Conservation (phyloP, 2,329 filamentous ascomycete genomes). For the Stagonosporopsis cucurbitacearum region DNA sequence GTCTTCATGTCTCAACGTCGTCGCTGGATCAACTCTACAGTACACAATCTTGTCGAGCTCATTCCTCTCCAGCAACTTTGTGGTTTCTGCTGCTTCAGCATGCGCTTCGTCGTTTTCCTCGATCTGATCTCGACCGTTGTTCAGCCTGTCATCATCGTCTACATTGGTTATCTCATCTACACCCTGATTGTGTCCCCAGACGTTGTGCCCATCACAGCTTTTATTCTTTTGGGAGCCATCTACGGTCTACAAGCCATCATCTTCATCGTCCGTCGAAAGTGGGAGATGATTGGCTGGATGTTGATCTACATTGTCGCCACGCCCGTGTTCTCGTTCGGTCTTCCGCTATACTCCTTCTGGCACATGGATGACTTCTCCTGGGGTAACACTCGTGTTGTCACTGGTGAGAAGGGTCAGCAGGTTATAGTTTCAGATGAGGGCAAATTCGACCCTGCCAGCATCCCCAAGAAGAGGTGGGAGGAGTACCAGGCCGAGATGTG, state of each 20-base stretch:
- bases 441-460: constrained; percentile 91
- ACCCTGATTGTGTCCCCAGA: constrained; percentile 67
- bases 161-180: constrained; percentile 88
- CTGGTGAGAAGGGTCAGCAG: constrained; percentile 90
- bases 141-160: constrained; percentile 88
- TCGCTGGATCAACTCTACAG: constrained; percentile 99
- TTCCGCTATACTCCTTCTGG: constrained; percentile 97
- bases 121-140: constrained; percentile 91
- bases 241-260: constrained; percentile 97
- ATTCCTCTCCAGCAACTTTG: constrained; percentile 93
- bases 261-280: constrained; percentile 94
- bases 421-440: constrained; percentile 94
- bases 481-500: constrained; percentile 98
- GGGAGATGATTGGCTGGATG: constrained; percentile 99
- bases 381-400: constrained; percentile 98
- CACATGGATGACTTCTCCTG: constrained; percentile 99
- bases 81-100: constrained; percentile 99
- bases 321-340: constrained; percentile 86
- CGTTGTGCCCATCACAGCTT: constrained; percentile 80
- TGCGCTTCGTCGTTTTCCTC: constrained; percentile 96
- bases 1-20: constrained; percentile 98
- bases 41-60: constrained; percentile 96
- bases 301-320: constrained; percentile 91
- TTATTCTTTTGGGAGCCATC: constrained; percentile 90
- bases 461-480: constrained; percentile 98